Conservation (phyloP, 352 stramenopile species). For the Phytophthora cajani region DNA sequence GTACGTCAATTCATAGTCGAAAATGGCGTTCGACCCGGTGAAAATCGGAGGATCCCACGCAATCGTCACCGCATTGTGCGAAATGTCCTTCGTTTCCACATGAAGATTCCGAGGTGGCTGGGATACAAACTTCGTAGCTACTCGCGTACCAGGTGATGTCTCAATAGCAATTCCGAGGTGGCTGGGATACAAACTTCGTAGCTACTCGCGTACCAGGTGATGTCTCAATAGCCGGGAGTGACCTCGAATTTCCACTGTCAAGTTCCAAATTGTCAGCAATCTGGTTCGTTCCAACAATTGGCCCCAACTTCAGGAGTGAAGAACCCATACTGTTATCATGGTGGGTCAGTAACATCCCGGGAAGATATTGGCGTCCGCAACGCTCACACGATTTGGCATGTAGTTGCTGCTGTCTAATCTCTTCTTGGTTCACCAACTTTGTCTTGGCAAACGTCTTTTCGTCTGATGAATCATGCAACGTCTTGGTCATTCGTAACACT, state of each 20-base stretch:
- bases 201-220: neutral
- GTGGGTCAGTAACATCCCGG: constrained; percentile 38
- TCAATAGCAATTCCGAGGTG: constrained; percentile 70
- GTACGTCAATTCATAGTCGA: constrained; percentile 72
- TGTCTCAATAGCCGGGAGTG: constrained; percentile 4
- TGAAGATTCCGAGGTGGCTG: constrained; percentile 72
- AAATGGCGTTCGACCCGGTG: constrained; percentile 65
- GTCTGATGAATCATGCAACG: constrained; percentile 41
- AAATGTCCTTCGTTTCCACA: constrained; percentile 35
- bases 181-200: constrained; percentile 64
- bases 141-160: neutral
- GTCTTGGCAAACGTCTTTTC: constrained; percentile 56
- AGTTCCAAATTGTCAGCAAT: constrained; percentile 22
- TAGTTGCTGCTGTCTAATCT: constrained; percentile 45
- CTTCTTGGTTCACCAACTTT: constrained; percentile 45
- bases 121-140: constrained; percentile 52
- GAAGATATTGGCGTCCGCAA: constrained; percentile 48
- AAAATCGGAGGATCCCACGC: constrained; percentile 77
- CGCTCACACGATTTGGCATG: constrained; percentile 30
- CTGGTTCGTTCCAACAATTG: constrained; percentile 32
- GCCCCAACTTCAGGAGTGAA: constrained; percentile 7
- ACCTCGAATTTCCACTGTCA: constrained; percentile 1
- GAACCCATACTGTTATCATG: constrained; percentile 28
- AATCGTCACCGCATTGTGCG: constrained; percentile 54
- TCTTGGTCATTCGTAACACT: constrained; percentile 52